A percentile compares a stretch with the other conserved stretches of the same genome.
These are phyloP conservation scores for Ophiostoma novo-ulmi DNA, from an alignment of 2,329 filamentous ascomycete species.

Conservation along the genomic window DNA sequence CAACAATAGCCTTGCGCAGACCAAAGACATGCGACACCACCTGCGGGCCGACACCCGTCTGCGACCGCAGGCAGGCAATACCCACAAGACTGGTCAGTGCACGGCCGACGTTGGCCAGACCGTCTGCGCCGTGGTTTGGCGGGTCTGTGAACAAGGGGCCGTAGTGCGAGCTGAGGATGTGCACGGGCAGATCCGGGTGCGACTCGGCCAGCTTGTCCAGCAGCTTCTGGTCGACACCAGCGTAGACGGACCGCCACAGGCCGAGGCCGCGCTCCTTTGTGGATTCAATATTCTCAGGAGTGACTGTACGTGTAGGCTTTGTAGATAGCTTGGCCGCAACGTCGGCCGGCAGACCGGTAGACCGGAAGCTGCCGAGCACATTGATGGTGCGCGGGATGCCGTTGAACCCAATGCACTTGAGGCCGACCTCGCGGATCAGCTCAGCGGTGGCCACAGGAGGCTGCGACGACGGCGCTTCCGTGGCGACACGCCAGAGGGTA, in stretches of 20 bases:
- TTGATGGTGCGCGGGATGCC: conserved; percentile 82
- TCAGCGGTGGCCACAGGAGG: conserved; percentile 52
- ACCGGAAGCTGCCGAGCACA: conserved; percentile 51
- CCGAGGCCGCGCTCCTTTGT: conserved; percentile 55
- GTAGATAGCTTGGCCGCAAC: conserved; percentile 52
- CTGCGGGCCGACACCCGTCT: conserved; percentile 78
- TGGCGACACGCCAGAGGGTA: conserved; percentile 53
- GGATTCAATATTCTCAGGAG: conserved; percentile 47
- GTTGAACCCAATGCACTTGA: conserved; percentile 59
- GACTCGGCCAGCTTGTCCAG: conserved; percentile 64
- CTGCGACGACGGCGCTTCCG: conserved; percentile 27
- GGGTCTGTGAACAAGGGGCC: conserved; percentile 69
- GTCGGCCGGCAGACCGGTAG: conserved; percentile 51
- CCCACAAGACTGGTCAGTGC: conserved; percentile 69
- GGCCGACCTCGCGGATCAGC: conserved; percentile 66
- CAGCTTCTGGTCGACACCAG: conserved; percentile 67
- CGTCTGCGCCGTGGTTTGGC: conserved; percentile 38
- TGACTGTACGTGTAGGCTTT: conserved; percentile 50
- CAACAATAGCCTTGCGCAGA: conserved; percentile 67
- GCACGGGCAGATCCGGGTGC: conserved; percentile 76
- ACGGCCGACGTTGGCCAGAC: conserved; percentile 55
- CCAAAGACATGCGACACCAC: conserved; percentile 78
- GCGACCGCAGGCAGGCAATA: conserved; percentile 67
- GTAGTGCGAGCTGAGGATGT: conserved; percentile 72
- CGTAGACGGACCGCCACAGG: conserved; percentile 74